phyloP scores from a whole-genome alignment of 2,329 filamentous ascomycete genomes.

The Sporothrix brasiliensis region DNA sequence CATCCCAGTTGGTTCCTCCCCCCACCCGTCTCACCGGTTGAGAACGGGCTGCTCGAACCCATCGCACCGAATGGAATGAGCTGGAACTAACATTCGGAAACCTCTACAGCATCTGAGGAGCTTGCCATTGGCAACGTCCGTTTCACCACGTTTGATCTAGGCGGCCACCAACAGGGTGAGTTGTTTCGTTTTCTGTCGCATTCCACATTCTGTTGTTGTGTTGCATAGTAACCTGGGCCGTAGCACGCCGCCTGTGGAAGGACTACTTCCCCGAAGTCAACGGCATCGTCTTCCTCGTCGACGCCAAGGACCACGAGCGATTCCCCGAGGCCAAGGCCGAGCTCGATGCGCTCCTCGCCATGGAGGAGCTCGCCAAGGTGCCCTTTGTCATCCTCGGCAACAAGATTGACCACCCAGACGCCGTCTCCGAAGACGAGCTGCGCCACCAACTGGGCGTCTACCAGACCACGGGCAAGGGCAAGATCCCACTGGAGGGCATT shows the following conservation, averaged over 20 bases:
- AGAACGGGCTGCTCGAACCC: too few species aligned
- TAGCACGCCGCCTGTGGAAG: slow-evolving; percentile 90
- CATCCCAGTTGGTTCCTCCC: slow-evolving; percentile 74
- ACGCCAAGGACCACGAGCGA: slow-evolving; percentile 95
- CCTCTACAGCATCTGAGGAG: slow-evolving; percentile 74
- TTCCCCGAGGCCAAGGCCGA: slow-evolving; percentile 94
- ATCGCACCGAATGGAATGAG: not conserved
- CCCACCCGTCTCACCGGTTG: not conserved
- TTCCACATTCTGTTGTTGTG: too few species aligned
- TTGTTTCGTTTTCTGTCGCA: slow-evolving; percentile 9
- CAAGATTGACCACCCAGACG: slow-evolving; percentile 98
- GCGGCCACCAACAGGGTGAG: slow-evolving; percentile 87
- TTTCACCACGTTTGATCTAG: slow-evolving; percentile 92
- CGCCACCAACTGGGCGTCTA: slow-evolving; percentile 90
- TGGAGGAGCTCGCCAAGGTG: slow-evolving; percentile 96
- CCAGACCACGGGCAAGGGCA: slow-evolving; percentile 95
- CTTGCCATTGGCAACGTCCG: slow-evolving; percentile 89
- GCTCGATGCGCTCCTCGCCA: slow-evolving; percentile 89
- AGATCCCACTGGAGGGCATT: slow-evolving; percentile 85
- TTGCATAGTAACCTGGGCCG: not conserved
- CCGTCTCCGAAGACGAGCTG: slow-evolving; percentile 93
- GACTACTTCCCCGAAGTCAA: slow-evolving; percentile 97
- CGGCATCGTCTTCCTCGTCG: slow-evolving; percentile 96
- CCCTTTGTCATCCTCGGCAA: slow-evolving; percentile 96
- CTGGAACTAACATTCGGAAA: not conserved